Evolutionary conservation across 2,329 filamentous ascomycete genomes (phyloP).

Genomic region (Gnomoniopsis smithogilvyi): DNA sequence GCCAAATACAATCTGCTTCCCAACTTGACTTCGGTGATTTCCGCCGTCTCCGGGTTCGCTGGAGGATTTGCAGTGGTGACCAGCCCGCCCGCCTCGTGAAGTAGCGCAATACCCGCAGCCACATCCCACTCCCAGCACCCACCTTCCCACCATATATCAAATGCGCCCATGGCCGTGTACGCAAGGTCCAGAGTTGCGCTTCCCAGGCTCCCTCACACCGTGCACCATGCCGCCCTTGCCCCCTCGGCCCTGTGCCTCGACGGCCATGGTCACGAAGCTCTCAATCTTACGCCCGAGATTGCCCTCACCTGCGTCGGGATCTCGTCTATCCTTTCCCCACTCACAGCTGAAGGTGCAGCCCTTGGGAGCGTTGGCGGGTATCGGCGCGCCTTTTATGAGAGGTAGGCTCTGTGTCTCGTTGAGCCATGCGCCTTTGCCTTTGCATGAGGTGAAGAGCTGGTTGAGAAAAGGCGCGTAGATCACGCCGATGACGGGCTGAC

Average conservation of each 20-base stretch:
- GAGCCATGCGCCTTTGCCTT: constrained; percentile 65
- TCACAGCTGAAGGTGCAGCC: constrained; percentile 73
- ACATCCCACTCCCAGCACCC: constrained; percentile 84
- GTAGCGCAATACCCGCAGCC: constrained; percentile 69
- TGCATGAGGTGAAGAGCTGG: constrained; percentile 67
- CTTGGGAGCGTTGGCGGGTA: constrained; percentile 62
- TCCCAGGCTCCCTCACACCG: constrained; percentile 67
- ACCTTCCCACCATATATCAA: constrained; percentile 83
- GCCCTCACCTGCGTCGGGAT: constrained; percentile 50
- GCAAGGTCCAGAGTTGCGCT: constrained; percentile 72
- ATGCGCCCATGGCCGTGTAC: constrained; percentile 70
- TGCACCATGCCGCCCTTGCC: constrained; percentile 78
- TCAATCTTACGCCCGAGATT: constrained; percentile 71
- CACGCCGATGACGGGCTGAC: constrained; percentile 63
- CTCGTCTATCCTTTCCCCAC: constrained; percentile 75
- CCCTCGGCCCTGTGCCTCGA: constrained; percentile 57
- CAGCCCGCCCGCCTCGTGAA: constrained; percentile 70
- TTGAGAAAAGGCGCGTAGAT: constrained; percentile 69
- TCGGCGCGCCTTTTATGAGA: constrained; percentile 59
- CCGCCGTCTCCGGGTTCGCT: constrained; percentile 47
- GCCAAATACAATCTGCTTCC: constrained; percentile 70
- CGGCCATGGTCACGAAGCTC: constrained; percentile 72
- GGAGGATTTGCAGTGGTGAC: constrained; percentile 74
- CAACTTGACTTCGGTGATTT: constrained; percentile 57
- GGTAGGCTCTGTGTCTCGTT: constrained; percentile 63